Evolutionary conservation across 2,329 filamentous ascomycete species (phyloP), one percentile per base, ranked within the genome.

Genomic region (Bipolaris bicolor): DNA sequence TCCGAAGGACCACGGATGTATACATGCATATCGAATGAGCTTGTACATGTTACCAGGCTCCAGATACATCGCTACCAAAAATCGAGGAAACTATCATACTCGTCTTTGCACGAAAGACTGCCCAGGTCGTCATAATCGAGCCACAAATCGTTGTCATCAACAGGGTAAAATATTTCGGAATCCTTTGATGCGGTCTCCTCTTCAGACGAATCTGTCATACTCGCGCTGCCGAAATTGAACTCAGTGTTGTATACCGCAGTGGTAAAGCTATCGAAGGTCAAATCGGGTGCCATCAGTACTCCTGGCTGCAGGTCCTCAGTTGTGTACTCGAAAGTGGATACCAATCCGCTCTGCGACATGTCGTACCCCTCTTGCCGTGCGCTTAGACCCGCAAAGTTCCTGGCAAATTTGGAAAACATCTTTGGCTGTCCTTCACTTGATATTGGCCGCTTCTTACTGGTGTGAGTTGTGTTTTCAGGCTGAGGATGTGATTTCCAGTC

Each of bases 401-500:
- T 34, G 11, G 55, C 55, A 7, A 57, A 24, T 37, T 57, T 57
- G 3, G 50, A 37, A 34, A 49, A 37, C 20, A 54, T 33, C 15
- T 49, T 49, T 11, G 55, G 40, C 0, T 18, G 37, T n/a, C 44
- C 51, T 45, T 54, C 55, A 11, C 50, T 49, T 10, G 50, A 54
- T 36, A 33, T 45, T 7, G 37, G 55, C 13, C 50, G 45, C 40
- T 57, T 57, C 18, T 20, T 54, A 5, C 51, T 54, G 33, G 50
- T 22, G 3, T 53, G 18, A 36, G 20, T 29, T 22, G n/a, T 20
- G 6, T 6, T 6, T 24, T 11, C 31, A 3, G 4, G 29, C 15
- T 18, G 11, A 2, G 11, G 9, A 34, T 24, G 16, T 16, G 41
- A 18, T n/a, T 54, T 58, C 73, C 73, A 76, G 0, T 64, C 39